Conservation (phyloP, 768 basidiomycete genomes). For the Termitomyces sp. region DNA sequence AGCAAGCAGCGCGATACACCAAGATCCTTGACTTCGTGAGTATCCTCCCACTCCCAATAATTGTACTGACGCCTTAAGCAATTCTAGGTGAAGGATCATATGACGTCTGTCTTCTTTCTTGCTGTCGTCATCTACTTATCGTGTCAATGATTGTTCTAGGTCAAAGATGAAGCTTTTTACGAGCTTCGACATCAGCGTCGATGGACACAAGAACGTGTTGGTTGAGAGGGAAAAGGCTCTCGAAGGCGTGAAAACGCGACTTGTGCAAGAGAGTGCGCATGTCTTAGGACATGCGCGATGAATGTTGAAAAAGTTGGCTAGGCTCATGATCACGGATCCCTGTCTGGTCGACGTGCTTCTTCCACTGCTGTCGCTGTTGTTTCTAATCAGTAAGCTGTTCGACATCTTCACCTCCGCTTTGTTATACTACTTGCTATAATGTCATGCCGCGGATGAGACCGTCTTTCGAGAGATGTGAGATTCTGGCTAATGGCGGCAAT, state of each 20-base stretch:
- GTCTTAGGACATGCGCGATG: constrained; percentile 21
- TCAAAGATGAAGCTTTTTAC: constrained; percentile 46
- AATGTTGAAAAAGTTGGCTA: neutral
- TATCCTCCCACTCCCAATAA: constrained; percentile 7
- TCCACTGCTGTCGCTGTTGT: neutral
- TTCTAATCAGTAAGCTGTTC: neutral
- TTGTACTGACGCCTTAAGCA: neutral
- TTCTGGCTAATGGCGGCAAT: neutral
- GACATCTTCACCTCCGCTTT: neutral
- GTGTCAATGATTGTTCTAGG: constrained; percentile 21
- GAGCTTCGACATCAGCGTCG: constrained; percentile 37
- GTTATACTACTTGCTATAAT: neutral
- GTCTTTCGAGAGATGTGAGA: neutral
- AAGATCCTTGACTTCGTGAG: constrained; percentile 50
- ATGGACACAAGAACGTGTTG: constrained; percentile 36
- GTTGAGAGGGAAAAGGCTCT: constrained; percentile 38
- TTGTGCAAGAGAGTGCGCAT: constrained; percentile 39
- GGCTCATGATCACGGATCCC: neutral
- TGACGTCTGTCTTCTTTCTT: constrained; percentile 33
- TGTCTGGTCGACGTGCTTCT: neutral
- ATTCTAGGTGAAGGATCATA: constrained; percentile 42
- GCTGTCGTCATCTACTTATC: neutral
- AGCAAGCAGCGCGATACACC: constrained; percentile 36
- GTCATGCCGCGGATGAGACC: neutral
- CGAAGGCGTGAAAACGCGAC: constrained; percentile 28